phyloP scores from a whole-genome alignment of 805 yeast genomes.

The Saccharomycopsis synnaedendra region DNA sequence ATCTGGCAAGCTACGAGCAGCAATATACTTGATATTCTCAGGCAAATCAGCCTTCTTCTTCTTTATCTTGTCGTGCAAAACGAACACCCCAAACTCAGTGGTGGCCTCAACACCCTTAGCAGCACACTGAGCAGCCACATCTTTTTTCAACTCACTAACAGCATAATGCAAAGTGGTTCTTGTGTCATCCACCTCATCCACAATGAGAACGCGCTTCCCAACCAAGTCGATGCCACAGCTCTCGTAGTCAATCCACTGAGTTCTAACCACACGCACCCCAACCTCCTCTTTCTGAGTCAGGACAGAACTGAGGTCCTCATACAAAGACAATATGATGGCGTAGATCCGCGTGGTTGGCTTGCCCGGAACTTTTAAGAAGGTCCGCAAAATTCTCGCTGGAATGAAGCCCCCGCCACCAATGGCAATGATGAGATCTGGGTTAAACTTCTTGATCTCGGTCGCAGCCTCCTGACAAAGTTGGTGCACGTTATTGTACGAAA shows the following conservation, averaged over 20 bases:
- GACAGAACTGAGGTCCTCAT: conserved; percentile 65
- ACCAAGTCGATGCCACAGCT: conserved; percentile 39
- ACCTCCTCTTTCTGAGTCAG: conserved; percentile 43
- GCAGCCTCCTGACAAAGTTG: conserved; percentile 58
- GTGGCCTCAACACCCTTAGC: conserved; percentile 38
- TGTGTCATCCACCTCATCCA: conserved; percentile 82
- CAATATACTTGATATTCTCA: conserved; percentile 54
- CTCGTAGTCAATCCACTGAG: conserved; percentile 75
- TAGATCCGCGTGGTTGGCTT: conserved; percentile 84
- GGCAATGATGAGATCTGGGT: conserved; percentile 87
- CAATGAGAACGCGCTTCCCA: conserved; percentile 61
- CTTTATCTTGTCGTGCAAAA: conserved; percentile 65
- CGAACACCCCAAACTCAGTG: conserved; percentile 66
- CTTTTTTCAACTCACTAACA: conserved; percentile 60
- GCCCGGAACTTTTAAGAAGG: conserved; percentile 83
- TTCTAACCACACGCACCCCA: conserved; percentile 64
- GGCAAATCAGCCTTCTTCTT: conserved; percentile 66
- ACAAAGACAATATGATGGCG: conserved; percentile 87
- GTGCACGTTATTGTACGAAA: conserved; percentile 73
- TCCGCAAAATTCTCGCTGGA: conserved; percentile 91
- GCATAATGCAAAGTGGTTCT: conserved; percentile 79
- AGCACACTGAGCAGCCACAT: conserved; percentile 49
- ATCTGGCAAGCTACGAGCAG: conserved; percentile 67
- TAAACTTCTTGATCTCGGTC: conserved; percentile 51
- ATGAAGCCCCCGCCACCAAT: conserved; percentile 98